phyloP scores from a whole-genome alignment of 768 basidiomycete species.

The Termitomyces sp. region DNA sequence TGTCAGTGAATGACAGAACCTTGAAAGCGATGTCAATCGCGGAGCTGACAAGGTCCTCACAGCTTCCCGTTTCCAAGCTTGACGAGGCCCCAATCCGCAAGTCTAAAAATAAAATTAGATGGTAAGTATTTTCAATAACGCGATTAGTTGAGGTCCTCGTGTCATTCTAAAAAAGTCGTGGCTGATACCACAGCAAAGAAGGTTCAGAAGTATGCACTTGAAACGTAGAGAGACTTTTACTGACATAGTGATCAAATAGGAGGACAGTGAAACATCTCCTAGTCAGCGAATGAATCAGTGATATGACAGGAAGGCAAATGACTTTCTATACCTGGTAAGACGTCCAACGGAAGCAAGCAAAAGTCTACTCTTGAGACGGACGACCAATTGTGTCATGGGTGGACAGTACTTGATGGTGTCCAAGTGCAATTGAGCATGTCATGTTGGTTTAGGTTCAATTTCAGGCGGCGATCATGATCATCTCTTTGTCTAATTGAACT shows the following conservation, averaged over 20 bases:
- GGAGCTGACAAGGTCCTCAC: neutral
- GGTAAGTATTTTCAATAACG: neutral
- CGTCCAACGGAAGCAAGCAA: no score
- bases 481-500: no score
- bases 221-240: neutral
- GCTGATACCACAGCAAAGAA: neutral
- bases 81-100: no score
- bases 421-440: no score
- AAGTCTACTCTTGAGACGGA: no score
- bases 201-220: neutral
- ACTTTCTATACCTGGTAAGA: no score
- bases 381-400: no score
- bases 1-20: neutral
- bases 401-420: no score
- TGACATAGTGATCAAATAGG: neutral
- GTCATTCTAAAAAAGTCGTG: neutral
- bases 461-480: no score
- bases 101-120: neutral
- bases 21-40: neutral
- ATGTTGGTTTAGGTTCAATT: no score
- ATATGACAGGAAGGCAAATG: no score
- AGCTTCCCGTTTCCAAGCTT: neutral
- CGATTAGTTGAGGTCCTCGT: neutral
- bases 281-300: neutral
- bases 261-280: neutral